These are phyloP conservation scores for Camelina sativa DNA, from an alignment of 345 rosid genomes.

Conservation along the genomic window DNA sequence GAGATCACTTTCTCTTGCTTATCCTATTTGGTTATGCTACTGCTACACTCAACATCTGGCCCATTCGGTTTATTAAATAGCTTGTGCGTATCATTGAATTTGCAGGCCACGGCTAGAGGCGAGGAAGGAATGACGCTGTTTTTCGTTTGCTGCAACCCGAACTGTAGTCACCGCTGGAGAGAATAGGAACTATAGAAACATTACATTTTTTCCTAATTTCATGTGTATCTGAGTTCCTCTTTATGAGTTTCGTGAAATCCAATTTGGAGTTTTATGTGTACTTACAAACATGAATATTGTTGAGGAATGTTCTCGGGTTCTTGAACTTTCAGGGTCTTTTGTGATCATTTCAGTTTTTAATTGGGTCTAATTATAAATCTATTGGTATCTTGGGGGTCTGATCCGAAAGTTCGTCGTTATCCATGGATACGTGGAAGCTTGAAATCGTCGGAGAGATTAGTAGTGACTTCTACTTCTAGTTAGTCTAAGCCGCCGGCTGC, in stretches of 20 bases:
- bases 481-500: conserved; percentile 38
- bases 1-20: neutral
- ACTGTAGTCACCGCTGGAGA: conserved; percentile 84
- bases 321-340: conserved; percentile 23
- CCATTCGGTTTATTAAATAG: neutral
- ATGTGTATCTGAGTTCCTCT: conserved; percentile 1
- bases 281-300: conserved; percentile 21
- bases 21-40: neutral
- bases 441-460: conserved; percentile 9
- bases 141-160: conserved; percentile 92
- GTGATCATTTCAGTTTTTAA: neutral
- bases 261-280: conserved; percentile 8
- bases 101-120: conserved; percentile 85
- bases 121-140: conserved; percentile 97
- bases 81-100: conserved; percentile 5
- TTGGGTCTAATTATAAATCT: neutral
- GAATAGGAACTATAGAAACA: conserved; percentile 44
- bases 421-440: conserved; percentile 33
- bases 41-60: neutral
- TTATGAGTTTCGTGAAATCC: conserved; percentile 2
- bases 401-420: conserved; percentile 1
- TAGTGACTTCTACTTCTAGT: conserved; percentile 11
- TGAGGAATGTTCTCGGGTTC: neutral
- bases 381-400: neutral
- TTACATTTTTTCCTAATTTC: neutral